Evolutionary conservation across 2,329 filamentous ascomycete genomes (phyloP).

Genomic region (Colletotrichum tropicicola): DNA sequence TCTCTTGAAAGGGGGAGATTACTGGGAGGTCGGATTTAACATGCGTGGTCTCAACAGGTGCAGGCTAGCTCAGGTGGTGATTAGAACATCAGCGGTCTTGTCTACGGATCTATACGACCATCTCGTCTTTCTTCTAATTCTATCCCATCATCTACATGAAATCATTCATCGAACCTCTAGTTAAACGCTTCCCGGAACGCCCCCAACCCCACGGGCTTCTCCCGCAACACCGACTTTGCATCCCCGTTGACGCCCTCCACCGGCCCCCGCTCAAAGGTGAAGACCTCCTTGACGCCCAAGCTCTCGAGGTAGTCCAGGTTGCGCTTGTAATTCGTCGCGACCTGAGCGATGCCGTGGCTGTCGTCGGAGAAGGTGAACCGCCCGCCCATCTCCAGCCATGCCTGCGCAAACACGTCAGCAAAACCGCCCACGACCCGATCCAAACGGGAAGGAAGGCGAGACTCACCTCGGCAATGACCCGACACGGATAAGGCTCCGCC

Average conservation of each 20-base stretch:
- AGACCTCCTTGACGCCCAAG: conserved; percentile 71
- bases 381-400: conserved; percentile 77
- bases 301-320: conserved; percentile 76
- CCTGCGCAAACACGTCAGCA: conserved; percentile 50
- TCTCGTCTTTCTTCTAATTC: neutral
- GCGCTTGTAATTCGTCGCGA: conserved; percentile 83
- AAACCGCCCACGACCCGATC: neutral
- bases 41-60: too few relatives aligned
- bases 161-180: neutral
- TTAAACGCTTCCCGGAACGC: conserved; percentile 46
- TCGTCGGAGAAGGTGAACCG: conserved; percentile 94
- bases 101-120: neutral
- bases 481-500: conserved; percentile 86
- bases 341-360: conserved; percentile 87
- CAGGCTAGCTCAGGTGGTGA: too few relatives aligned
- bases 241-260: conserved; percentile 37
- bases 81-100: neutral
- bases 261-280: conserved; percentile 57
- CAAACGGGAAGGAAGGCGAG: neutral
- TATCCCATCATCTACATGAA: neutral
- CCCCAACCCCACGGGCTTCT: conserved; percentile 52
- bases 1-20: too few relatives aligned
- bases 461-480: conserved; percentile 82
- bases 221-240: conserved; percentile 46
- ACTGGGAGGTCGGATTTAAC: too few relatives aligned